Base-by-base conservation (phyloP, 768 basidiomycete genomes). In the Hortiboletus campestris region DNA sequence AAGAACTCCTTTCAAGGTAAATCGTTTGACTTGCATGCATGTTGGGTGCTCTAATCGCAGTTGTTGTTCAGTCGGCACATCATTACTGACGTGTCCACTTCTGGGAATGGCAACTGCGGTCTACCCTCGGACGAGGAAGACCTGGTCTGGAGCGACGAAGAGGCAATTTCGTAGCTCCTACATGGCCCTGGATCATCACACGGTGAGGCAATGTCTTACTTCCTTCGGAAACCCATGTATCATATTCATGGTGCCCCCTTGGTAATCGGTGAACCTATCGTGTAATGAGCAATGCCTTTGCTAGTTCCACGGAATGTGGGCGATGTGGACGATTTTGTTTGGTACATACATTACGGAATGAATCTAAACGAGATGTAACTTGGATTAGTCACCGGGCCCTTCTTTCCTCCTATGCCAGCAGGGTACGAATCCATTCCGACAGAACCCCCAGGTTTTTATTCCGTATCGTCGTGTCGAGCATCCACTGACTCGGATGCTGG, bases 1-100 rank as follows among this genome's bases (percentile, higher is more conserved):
- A 89, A 58, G 87, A 88, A 42, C 72, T 89, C 8, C 75, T 91
- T 16, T 76, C 79, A 63, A 82, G 77, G 88, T 89, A 57, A 51
- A 42, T 42, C 45, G 41, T 28, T 44, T 10, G 43, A 35, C 10
- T 25, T 46, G 14, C 0, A 19, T 46, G 14, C 0, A 19, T 22
- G 22, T 46, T n/a, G 2, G 35, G 19, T 14, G 22, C 36, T 12
- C 32, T 60, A 20, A 55, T 35, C 3, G 17, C n/a, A 0, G 5
- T 40, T 32, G 5, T 40, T 32, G 19, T 4, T 9, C 20, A 70
- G 69, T 38, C 71, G 69, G 31, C 71, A 70, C 44, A 60, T 70
- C 34, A 63, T 70, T 34, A 6, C 54, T 19, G 59, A 60, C 7
- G 50, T 11, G 14, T 17, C 60, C 3, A 28, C 32, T 7, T 57